Evolutionary conservation across 768 basidiomycete genomes (phyloP), one percentile per base, ranked within the genome.

Genomic region (Agaricus blazei): DNA sequence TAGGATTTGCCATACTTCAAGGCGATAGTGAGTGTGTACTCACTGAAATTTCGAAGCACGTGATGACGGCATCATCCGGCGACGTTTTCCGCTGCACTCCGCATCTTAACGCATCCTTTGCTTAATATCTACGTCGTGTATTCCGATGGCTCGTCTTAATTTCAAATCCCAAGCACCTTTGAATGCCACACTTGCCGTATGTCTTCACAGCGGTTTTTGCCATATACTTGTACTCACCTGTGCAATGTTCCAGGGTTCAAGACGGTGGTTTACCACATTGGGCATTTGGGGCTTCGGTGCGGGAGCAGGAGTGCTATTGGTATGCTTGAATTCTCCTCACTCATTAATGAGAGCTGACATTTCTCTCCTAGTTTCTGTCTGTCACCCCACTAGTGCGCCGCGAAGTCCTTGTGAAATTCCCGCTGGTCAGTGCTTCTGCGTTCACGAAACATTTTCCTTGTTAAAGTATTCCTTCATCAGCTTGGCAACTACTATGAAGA

Each of bases 371-470:
- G 87, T 60, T 92, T 36, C 77, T 92, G 50, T 92, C 90, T 5
- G 88, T 89, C 47, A 92, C 90, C 0, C 91, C 91, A n/a, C 76
- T 91, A 42, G 87, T 93, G 60, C 87, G 82, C 71, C 83, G 84
- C 41, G 87, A 83, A 64, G 65, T 93, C 58, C 72, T 93, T 41
- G 68, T 80, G 58, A 89, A 91, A 62, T 69, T 88, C 37, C 91
- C 91, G 3, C 63, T 90, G 50, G 91, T 93, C 65, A 67, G 86
- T 64, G 28, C 36, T 59, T 11, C 37, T 9, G 14, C 14, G 47
- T 47, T 60, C 56, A 7, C 34, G 47, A 42, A 50, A 43, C 56
- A 54, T 26, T 57, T 47, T 47, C 56, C 27, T 28, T 50, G 38
- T n/a, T 15, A 27, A n/a, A 37, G 48, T 56, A 51, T 15, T 43